Base-by-base conservation (phyloP, 75 land plant genomes). In the Sequoia sempervirens region DNA sequence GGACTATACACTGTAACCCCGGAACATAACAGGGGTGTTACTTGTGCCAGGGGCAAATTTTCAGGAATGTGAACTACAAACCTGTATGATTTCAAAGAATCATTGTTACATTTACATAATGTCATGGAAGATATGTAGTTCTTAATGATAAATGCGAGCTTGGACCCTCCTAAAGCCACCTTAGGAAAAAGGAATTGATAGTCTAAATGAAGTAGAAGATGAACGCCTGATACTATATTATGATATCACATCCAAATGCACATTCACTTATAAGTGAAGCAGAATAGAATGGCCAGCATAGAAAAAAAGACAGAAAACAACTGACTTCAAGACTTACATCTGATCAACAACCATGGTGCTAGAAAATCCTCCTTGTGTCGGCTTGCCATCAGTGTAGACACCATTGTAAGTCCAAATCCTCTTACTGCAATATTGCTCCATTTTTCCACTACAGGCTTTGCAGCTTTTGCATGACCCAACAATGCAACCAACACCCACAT, bases 1-100 rank as follows among this genome's bases (percentile, higher is more conserved):
- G 99, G 98, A 84, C 99, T 97, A 86, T 90, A 97, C 32, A 93
- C 96, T 9, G 99, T 97, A 52, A 97, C 83, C 9, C 98, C 98
- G 0, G 99, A 96, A 81, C 99, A 97, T 79, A 97, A 81, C 47
- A 97, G 91, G 14, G 99, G 99, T 69, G 99, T 97, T 30, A 94
- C 99, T 69, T 89, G 92, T 79, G 94, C 99, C 64, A 93, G 84
- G 0, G 92, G 88, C 50, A 97, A 75, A 4, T 86, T 90, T 0
- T 90, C 90, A 0, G 99, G 99, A 1, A 97, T 94, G 38, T 79
- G 87, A 86, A 96, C 91, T 82, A 94, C 95, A 84, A 94, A 94
- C 84, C 98, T 97, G 86, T 12, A 47, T 9, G 13, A 43, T 83
- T 13, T 20, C 30, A 84, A 47, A 83, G 56, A 15, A 74, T 28